These are phyloP conservation scores for Exophiala aquamarina DNA, from an alignment of 2,329 filamentous ascomycete genomes.

Conservation along the genomic window DNA sequence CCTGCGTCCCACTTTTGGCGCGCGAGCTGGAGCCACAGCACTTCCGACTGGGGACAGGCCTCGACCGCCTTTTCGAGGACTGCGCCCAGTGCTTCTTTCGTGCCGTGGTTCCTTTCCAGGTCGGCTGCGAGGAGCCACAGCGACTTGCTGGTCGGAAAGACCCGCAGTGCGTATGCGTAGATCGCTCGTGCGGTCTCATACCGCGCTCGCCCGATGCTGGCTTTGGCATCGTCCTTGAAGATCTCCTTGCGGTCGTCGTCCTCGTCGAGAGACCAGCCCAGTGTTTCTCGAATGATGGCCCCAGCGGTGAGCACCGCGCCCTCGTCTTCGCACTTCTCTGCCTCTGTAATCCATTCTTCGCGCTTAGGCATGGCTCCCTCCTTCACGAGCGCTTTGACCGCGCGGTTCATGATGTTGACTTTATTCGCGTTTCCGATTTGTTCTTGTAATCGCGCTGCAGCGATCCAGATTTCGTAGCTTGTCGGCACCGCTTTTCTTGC, in stretches of 20 bases:
- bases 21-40: conserved; percentile 92
- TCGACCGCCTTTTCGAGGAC: conserved; percentile 92
- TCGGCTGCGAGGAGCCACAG: conserved; percentile 91
- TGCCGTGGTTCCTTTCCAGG: conserved; percentile 85
- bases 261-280: conserved; percentile 91
- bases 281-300: conserved; percentile 86
- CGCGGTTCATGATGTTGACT: conserved; percentile 92
- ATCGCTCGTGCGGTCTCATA: conserved; percentile 93
- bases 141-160: conserved; percentile 84
- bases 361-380: conserved; percentile 96
- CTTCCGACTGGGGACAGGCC: conserved; percentile 85
- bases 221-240: conserved; percentile 90
- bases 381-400: conserved; percentile 80
- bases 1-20: conserved; percentile 92
- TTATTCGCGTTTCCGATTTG: conserved; percentile 81
- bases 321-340: conserved; percentile 91
- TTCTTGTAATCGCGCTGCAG: conserved; percentile 82
- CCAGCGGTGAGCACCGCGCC: conserved; percentile 83
- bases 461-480: conserved; percentile 95
- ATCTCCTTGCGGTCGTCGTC: conserved; percentile 95
- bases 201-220: conserved; percentile 74
- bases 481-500: conserved; percentile 92
- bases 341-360: conserved; percentile 94
- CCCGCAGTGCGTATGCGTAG: conserved; percentile 82
- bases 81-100: conserved; percentile 76